Percentiles rank a stretch among this genome's conserved stretches.
These are phyloP conservation scores for Exophiala sideris DNA, from an alignment of 2,329 filamentous ascomycete genomes.

Conservation along the genomic window DNA sequence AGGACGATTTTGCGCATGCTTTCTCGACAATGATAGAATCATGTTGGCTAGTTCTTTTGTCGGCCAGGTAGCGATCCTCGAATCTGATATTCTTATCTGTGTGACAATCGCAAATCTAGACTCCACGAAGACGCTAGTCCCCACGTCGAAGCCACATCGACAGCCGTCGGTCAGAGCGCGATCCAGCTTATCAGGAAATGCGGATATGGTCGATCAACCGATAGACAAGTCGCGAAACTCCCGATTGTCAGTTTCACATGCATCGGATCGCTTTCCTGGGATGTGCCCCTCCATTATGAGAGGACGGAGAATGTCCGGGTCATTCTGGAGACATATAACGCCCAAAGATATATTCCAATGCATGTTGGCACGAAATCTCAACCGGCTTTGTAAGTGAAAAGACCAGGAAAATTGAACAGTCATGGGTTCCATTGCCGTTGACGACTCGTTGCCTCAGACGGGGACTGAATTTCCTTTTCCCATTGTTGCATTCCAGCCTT, in stretches of 20 bases:
- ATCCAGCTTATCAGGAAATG: not conserved
- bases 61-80: too few species aligned
- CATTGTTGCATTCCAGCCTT: conserved; percentile 38
- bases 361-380: not conserved
- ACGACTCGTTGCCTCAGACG: not conserved
- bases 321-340: not conserved
- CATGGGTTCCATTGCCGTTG: not conserved
- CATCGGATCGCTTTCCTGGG: not conserved
- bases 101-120: too few species aligned
- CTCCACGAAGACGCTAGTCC: too few species aligned
- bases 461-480: conserved; percentile 28
- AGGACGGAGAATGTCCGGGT: not conserved
- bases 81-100: too few species aligned
- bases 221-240: not conserved
- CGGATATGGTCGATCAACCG: not conserved
- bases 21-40: too few species aligned
- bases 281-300: not conserved
- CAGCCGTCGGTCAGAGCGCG: not conserved
- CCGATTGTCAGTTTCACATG: not conserved
- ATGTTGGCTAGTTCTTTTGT: too few species aligned
- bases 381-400: not conserved
- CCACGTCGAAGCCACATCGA: not conserved
- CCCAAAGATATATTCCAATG: not conserved
- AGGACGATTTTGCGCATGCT: not conserved
- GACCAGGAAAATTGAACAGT: not conserved